Base-by-base conservation (phyloP, 495 filamentous ascomycete genomes). In the Penicillium nucicola region DNA sequence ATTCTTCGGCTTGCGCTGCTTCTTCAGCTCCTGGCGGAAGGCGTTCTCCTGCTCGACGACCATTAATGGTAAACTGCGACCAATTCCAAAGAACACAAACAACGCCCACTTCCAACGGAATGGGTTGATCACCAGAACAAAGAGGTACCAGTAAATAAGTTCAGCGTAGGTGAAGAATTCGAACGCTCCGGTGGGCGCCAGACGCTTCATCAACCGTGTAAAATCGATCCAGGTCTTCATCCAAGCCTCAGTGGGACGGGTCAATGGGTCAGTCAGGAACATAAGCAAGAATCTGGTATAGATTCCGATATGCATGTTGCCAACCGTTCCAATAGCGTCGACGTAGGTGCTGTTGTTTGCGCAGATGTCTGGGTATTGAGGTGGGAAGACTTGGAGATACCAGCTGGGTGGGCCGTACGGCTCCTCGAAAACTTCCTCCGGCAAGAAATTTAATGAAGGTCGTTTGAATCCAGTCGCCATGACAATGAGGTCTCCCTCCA, bases 161-260 rank as follows among this genome's bases (percentile, higher is more conserved):
- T 95, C 89, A 1, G 84, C 75, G 57, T 95, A 93, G 0, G 90
- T 93, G 64, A 93, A 92, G 72, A 95, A 92, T 57, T 92, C 87
- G 60, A 92, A 90, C 0, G 87, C 85, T 2, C 77, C 79, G 0
- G 84, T 85, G 0, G 89, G 88, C 0, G 85, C 79, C 17, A 77
- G 68, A 5, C 57, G 56, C 68, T 95, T 95, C 58, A 93, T 68
- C 30, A 81, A 62, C n/a, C 80, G 76, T 7, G 90, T 95, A 76
- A 92, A 86, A 58, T 88, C 84, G 57, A 95, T 89, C 90, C 90
- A 95, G 5, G 79, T 73, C 69, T 86, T 83, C 89, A 93, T 95
- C 77, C 84, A 83, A 18, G 77, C 80, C 30, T 83, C 75, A 1
- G 75, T 80, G 1, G 90, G 90, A 15, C 84, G 74, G 0, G 88